phyloP scores from a whole-genome alignment of 805 yeast genomes.

The Candida vaughaniae region DNA sequence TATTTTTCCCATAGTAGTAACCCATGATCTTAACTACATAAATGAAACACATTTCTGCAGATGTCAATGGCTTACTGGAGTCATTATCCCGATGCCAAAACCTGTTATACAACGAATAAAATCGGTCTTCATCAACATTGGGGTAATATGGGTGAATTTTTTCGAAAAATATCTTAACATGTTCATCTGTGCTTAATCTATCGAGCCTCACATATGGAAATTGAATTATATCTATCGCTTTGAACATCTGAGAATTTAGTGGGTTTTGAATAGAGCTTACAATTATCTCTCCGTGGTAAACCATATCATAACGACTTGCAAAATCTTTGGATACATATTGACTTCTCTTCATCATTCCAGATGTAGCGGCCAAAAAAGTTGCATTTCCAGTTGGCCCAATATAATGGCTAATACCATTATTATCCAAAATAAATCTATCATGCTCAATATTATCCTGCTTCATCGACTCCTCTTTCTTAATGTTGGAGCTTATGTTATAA shows the following conservation, averaged over 20 bases:
- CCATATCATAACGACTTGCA: no score
- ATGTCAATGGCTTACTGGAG: not conserved
- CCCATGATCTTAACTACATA: slow-evolving; percentile 4
- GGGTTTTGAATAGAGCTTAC: no score
- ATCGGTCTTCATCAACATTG: slow-evolving; percentile 1
- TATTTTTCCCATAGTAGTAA: not conserved
- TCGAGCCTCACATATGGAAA: no score
- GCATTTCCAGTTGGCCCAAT: slow-evolving; percentile 3
- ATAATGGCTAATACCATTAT: slow-evolving; percentile 2
- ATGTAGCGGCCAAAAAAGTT: not conserved
- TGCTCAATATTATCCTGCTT: no score
- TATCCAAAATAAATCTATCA: slow-evolving; percentile 5
- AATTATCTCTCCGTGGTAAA: no score
- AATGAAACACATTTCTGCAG: slow-evolving; percentile 1
- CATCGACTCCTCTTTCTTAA: no score
- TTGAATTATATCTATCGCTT: no score
- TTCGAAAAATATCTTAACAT: no score
- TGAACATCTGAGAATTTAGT: no score
- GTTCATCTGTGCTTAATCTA: no score
- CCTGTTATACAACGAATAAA: slow-evolving; percentile 1
- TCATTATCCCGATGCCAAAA: slow-evolving; percentile 3
- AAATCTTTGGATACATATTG: no score
- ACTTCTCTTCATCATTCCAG: not conserved
- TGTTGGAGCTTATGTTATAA: not conserved
- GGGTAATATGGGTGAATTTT: slow-evolving; percentile 4